phyloP scores from a whole-genome alignment of 2,329 filamentous ascomycete genomes.

The Pseudocercospora crystallina region DNA sequence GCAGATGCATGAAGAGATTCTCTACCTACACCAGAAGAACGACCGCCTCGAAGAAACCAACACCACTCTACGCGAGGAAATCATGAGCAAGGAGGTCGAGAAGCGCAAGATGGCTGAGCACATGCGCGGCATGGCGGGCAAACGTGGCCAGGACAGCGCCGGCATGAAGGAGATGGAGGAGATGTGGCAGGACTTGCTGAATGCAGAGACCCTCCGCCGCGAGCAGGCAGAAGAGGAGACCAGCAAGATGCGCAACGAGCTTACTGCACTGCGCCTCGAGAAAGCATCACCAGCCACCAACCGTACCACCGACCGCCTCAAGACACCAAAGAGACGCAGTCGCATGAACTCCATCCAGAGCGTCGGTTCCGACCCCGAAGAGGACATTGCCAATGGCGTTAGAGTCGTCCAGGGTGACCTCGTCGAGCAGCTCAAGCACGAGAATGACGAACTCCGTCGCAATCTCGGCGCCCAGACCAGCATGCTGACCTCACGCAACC shows the following conservation, averaged over 20 bases:
- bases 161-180: slow-evolving; percentile 56
- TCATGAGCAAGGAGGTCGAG: slow-evolving; percentile 75
- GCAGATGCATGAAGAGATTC: slow-evolving; percentile 80
- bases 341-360: slow-evolving; percentile 34
- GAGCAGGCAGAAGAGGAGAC: slow-evolving; percentile 92
- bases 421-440: slow-evolving; percentile 84
- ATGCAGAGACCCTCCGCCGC: slow-evolving; percentile 83
- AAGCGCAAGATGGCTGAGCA: slow-evolving; percentile 83
- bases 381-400: slow-evolving; percentile 37
- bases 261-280: slow-evolving; percentile 57
- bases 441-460: slow-evolving; percentile 87
- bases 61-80: slow-evolving; percentile 76
- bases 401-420: slow-evolving; percentile 51
- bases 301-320: slow-evolving; percentile 42
- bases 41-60: slow-evolving; percentile 83
- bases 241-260: slow-evolving; percentile 76
- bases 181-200: slow-evolving; percentile 92
- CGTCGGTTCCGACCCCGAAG: slow-evolving; percentile 35
- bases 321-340: slow-evolving; percentile 31
- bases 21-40: slow-evolving; percentile 79
- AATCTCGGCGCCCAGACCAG: slow-evolving; percentile 95
- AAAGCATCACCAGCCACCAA: slow-evolving; percentile 38
- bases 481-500: slow-evolving; percentile 93
- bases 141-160: slow-evolving; percentile 30
- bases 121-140: slow-evolving; percentile 59